Conservation (phyloP, 2,329 filamentous ascomycete species). For the Coniochaeta prunicola region DNA sequence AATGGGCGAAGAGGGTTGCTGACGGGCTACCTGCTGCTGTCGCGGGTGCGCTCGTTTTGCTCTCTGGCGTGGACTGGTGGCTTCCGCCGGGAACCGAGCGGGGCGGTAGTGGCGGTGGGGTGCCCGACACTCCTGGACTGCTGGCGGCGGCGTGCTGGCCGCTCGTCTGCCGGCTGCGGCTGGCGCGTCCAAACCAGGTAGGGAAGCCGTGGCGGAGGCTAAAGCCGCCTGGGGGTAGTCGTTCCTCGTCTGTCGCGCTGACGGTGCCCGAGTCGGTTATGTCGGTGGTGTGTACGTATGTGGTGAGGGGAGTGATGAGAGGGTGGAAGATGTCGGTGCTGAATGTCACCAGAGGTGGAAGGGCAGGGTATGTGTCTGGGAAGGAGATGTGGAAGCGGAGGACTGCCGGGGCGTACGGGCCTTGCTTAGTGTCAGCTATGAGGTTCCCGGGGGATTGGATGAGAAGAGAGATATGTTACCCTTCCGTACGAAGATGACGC, state of each 20-base stretch:
- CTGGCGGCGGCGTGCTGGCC: slow-evolving; percentile 22
- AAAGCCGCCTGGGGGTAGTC: slow-evolving; percentile 82
- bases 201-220: slow-evolving; percentile 88
- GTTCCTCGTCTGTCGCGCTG: slow-evolving; percentile 75
- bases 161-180: slow-evolving; percentile 35
- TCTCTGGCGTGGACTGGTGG: slow-evolving; percentile 20
- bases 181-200: slow-evolving; percentile 69
- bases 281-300: slow-evolving; percentile 83
- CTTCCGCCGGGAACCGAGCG: slow-evolving; percentile 10
- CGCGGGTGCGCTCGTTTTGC: slow-evolving; percentile 10
- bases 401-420: slow-evolving; percentile 81
- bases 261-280: slow-evolving; percentile 62
- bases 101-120: not conserved
- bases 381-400: slow-evolving; percentile 89
- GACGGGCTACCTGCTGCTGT: not conserved
- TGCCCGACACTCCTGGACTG: not conserved
- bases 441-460: too few relatives aligned
- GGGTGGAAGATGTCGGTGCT: slow-evolving; percentile 93
- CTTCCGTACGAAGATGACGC: slow-evolving; percentile 85
- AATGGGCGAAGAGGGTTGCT: not conserved
- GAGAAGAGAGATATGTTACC: slow-evolving; percentile 41
- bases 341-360: slow-evolving; percentile 82
- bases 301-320: slow-evolving; percentile 85
- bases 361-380: slow-evolving; percentile 67
- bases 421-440: slow-evolving; percentile 37